phyloP scores from a whole-genome alignment of 768 basidiomycete species.

The Pisolithus marmoratus region DNA sequence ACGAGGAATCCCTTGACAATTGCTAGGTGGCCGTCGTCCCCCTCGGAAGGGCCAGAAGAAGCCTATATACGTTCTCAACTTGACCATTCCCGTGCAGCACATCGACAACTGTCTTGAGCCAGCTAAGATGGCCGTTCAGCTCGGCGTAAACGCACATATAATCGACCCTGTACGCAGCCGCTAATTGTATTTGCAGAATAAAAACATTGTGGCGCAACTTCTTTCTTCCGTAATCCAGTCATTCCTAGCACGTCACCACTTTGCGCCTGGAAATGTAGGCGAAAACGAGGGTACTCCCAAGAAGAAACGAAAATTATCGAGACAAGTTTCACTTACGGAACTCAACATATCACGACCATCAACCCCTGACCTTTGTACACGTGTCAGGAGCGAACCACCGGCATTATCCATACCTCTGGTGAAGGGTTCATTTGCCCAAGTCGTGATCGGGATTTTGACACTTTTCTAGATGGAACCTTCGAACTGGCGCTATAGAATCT shows the following conservation, averaged over 20 bases:
- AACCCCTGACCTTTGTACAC: constrained; percentile 1
- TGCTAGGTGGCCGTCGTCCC: constrained; percentile 56
- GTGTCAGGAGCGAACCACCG: constrained; percentile 7
- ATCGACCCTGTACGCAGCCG: constrained; percentile 9
- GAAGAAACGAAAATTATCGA: constrained; percentile 46
- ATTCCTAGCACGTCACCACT: constrained; percentile 63
- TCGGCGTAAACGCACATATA: constrained; percentile 46
- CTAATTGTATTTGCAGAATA: constrained; percentile 41
- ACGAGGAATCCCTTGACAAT: constrained; percentile 11
- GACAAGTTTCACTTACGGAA: constrained; percentile 9
- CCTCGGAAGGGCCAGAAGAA: constrained; percentile 75
- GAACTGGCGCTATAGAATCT: constrained; percentile 8
- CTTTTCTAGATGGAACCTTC: constrained; percentile 7
- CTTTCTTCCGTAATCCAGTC: constrained; percentile 52
- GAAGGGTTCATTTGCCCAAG: constrained; percentile 4
- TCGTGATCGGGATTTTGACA: constrained; percentile 8
- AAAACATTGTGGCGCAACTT: constrained; percentile 47
- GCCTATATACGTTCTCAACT: constrained; percentile 78
- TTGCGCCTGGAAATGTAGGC: constrained; percentile 28
- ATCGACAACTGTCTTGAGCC: constrained; percentile 82
- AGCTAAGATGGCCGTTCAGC: constrained; percentile 59
- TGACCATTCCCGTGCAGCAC: constrained; percentile 57
- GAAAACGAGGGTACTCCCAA: constrained; percentile 31
- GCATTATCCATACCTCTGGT: constrained; percentile 15
- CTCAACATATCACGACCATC: neutral